These are phyloP conservation scores for Vickermania spadyakhi DNA, from an alignment of 208 protist genomes.

Conservation along the genomic window DNA sequence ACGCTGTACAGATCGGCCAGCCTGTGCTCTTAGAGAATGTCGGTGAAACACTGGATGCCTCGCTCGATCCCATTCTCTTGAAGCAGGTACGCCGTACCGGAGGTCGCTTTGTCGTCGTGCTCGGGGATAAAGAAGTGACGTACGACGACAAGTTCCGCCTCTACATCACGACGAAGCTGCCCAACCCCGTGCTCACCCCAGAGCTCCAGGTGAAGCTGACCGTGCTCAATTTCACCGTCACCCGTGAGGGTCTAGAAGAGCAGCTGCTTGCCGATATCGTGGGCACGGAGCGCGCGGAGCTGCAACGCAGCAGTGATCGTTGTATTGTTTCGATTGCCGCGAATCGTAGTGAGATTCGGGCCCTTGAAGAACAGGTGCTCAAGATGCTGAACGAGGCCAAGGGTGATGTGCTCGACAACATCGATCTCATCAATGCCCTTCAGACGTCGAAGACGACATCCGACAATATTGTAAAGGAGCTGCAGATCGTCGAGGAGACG, in stretches of 20 bases:
- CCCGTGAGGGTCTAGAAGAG: slow-evolving; percentile 84
- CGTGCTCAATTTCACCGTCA: slow-evolving; percentile 92
- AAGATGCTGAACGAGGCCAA: slow-evolving; percentile 84
- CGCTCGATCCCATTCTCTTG: slow-evolving; percentile 91
- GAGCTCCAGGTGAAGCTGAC: slow-evolving; percentile 93
- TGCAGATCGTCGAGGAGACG: slow-evolving; percentile 89
- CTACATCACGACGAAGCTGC: slow-evolving; percentile 94
- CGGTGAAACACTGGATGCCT: slow-evolving; percentile 92
- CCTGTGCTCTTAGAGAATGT: slow-evolving; percentile 95
- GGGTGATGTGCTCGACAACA: slow-evolving; percentile 94
- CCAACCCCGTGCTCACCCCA: slow-evolving; percentile 91
- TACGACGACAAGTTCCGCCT: slow-evolving; percentile 90
- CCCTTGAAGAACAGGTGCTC: slow-evolving; percentile 91
- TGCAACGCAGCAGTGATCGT: slow-evolving; percentile 80
- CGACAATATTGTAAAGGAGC: slow-evolving; percentile 80
- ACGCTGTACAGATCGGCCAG: slow-evolving; percentile 90
- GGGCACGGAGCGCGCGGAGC: slow-evolving; percentile 70
- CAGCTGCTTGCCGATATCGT: slow-evolving; percentile 90
- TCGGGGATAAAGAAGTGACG: slow-evolving; percentile 92
- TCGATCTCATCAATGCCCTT: slow-evolving; percentile 91
- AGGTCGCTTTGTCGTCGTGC: slow-evolving; percentile 77
- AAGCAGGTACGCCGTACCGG: slow-evolving; percentile 87
- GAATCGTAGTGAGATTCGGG: slow-evolving; percentile 88
- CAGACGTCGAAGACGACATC: slow-evolving; percentile 87
- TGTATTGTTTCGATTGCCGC: slow-evolving; percentile 90